Percentiles rank a stretch among this genome's conserved stretches.
These are phyloP conservation scores for Ophiocordyceps camponoti-leonardi DNA, from an alignment of 2,329 filamentous ascomycete genomes.

Conservation along the genomic window DNA sequence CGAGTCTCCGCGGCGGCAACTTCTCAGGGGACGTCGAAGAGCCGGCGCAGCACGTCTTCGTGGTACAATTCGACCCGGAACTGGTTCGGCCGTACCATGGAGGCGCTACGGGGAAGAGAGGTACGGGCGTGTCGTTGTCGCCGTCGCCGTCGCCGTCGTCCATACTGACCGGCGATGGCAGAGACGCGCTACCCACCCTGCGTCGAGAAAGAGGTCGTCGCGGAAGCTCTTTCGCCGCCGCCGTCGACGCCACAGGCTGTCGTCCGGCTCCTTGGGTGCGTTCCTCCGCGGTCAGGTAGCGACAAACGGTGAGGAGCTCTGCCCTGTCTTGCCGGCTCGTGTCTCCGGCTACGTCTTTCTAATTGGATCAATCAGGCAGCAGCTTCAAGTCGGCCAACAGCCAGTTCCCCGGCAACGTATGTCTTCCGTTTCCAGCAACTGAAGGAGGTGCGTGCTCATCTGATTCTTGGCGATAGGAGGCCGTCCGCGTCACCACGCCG, in stretches of 20 bases:
- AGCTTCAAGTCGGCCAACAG: slow-evolving; percentile 4
- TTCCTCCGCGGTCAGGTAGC: slow-evolving; percentile 13
- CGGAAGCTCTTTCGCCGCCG: slow-evolving; percentile 23
- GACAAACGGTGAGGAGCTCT: neutral
- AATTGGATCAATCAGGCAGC: neutral
- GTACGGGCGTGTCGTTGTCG: neutral
- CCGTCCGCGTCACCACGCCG: slow-evolving; percentile 28
- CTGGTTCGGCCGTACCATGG: neutral
- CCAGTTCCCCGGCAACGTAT: slow-evolving; percentile 18
- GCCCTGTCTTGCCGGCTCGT: neutral
- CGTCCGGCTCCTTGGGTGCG: slow-evolving; percentile 18
- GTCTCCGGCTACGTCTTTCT: neutral
- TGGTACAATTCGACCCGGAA: neutral
- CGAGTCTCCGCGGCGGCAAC: neutral
- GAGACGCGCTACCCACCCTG: neutral
- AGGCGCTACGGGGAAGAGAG: neutral
- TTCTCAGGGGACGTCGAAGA: neutral
- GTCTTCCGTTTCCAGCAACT: slow-evolving; percentile 1
- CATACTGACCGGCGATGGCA: neutral
- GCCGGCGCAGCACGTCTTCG: neutral
- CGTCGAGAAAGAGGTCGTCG: slow-evolving; percentile 3
- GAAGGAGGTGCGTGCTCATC: neutral
- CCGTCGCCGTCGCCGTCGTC: neutral
- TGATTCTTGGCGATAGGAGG: slow-evolving; percentile 20
- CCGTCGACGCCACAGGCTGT: slow-evolving; percentile 20